phyloP scores from a whole-genome alignment of 2,329 filamentous ascomycete genomes.

The Canariomyces notabilis region DNA sequence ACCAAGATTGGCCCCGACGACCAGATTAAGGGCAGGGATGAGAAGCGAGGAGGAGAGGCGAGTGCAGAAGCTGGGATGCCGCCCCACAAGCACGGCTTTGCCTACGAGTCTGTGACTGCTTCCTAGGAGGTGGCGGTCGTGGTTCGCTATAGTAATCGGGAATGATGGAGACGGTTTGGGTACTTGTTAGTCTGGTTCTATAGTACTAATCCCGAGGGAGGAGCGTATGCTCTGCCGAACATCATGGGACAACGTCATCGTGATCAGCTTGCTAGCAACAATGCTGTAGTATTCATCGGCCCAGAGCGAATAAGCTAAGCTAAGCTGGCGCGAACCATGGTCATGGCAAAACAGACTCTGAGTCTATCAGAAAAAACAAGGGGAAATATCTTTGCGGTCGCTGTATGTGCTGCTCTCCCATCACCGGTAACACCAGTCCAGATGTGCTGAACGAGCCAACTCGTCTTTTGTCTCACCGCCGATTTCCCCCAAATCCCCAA shows the following conservation, averaged over 20 bases:
- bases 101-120: not conserved
- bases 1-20: not conserved
- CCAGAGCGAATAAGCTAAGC: too few species aligned
- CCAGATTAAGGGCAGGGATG: not conserved
- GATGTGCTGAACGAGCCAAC: not conserved
- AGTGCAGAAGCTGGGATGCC: not conserved
- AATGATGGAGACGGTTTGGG: too few species aligned
- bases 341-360: not conserved
- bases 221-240: too few species aligned
- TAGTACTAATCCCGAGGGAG: too few species aligned
- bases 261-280: too few species aligned
- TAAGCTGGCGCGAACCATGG: not conserved
- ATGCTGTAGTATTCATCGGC: too few species aligned
- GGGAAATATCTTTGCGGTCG: not conserved
- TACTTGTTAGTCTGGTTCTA: too few species aligned
- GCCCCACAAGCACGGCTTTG: not conserved
- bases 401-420: not conserved
- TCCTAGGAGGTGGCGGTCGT: not conserved
- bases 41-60: not conserved
- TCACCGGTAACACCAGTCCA: conserved; percentile 1
- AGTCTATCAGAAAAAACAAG: not conserved
- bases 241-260: too few species aligned
- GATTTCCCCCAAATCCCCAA: too few species aligned
- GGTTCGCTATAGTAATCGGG: not conserved
- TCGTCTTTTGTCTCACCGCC: not conserved